Percentiles rank a stretch among this genome's conserved stretches.
Conservation (phyloP, 2,329 filamentous ascomycete species). For the Xylariaceae sp. region DNA sequence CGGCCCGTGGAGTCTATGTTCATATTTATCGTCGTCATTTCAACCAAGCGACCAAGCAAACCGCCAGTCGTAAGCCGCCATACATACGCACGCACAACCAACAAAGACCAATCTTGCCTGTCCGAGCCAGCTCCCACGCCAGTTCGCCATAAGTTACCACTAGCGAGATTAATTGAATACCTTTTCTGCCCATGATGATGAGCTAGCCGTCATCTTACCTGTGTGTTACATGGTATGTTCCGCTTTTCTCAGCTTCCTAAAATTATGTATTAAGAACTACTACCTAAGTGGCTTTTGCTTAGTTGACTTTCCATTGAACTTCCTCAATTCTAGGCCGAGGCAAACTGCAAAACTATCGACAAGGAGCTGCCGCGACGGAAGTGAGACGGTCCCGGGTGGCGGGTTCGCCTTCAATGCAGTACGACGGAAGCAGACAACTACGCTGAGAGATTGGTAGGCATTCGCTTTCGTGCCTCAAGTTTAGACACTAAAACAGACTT, state of each 20-base stretch:
- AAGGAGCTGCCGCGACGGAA: background rate
- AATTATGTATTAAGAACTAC: background rate
- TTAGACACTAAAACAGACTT: background rate
- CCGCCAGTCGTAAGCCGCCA: background rate
- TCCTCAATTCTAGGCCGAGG: background rate
- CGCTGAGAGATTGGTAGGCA: background rate
- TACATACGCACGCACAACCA: background rate
- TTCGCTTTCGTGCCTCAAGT: background rate
- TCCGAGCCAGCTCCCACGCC: background rate
- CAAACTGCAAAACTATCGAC: background rate
- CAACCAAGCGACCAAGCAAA: background rate
- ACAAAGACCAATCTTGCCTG: background rate
- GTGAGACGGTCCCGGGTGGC: conserved; percentile 8
- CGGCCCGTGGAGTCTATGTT: background rate
- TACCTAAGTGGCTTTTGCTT: background rate
- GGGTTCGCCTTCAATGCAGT: background rate
- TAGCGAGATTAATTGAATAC: too few species aligned
- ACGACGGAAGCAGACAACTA: background rate
- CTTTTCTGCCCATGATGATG: background rate
- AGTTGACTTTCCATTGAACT: background rate
- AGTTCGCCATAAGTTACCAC: background rate
- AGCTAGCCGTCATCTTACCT: background rate
- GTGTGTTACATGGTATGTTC: conserved; percentile 4
- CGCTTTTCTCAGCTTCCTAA: background rate
- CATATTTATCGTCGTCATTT: background rate